Conservation (phyloP, 1,139 yeast species). For the Kluyveromyces marxianus region DNA sequence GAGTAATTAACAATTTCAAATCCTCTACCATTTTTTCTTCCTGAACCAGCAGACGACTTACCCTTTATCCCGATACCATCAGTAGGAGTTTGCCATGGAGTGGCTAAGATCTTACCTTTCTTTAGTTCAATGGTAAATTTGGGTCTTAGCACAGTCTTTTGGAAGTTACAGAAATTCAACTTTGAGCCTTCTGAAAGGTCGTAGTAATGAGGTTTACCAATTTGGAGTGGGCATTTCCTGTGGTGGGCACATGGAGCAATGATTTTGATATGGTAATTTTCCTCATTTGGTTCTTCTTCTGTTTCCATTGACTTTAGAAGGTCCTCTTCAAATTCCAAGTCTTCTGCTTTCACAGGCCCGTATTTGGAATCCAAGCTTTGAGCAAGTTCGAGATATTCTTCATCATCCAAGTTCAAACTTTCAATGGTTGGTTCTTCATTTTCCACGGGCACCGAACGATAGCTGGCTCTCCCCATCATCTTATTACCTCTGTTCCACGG, state of each 20-base stretch:
- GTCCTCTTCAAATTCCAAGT: constrained; percentile 45
- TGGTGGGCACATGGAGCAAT: constrained; percentile 93
- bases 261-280: constrained; percentile 49
- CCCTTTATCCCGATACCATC: constrained; percentile 47
- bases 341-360: constrained; percentile 40
- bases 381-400: constrained; percentile 31
- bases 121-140: constrained; percentile 70
- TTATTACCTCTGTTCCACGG: constrained; percentile 54
- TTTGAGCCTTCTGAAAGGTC: constrained; percentile 54
- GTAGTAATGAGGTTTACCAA: constrained; percentile 63
- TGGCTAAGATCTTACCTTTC: constrained; percentile 67
- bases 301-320: constrained; percentile 37
- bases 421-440: constrained; percentile 15
- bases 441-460: constrained; percentile 2
- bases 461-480: constrained; percentile 12
- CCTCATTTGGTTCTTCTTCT: constrained; percentile 27
- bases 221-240: constrained; percentile 77
- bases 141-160: constrained; percentile 70
- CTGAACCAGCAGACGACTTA: constrained; percentile 47
- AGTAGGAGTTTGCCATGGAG: constrained; percentile 58
- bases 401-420: constrained; percentile 18
- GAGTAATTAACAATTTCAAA: constrained; percentile 70
- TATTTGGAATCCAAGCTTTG: constrained; percentile 34
- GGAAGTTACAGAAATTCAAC: constrained; percentile 69
- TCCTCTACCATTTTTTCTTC: constrained; percentile 68